Evolutionary conservation across 2,329 filamentous ascomycete genomes (phyloP).

Genomic region (Mariannaea sp.): DNA sequence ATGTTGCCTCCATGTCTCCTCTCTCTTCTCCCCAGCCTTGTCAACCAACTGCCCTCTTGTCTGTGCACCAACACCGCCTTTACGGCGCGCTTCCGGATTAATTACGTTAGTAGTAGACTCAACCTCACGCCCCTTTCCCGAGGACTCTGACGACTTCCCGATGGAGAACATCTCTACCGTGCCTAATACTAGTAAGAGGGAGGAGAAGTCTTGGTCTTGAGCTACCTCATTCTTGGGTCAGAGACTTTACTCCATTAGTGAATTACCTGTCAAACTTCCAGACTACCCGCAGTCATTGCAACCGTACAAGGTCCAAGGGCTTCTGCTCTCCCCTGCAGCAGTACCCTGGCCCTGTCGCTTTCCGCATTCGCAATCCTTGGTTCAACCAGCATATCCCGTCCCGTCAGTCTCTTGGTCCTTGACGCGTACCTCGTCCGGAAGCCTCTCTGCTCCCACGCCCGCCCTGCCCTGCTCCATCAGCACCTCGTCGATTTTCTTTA

Average conservation of each 20-base stretch:
- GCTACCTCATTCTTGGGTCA: neutral
- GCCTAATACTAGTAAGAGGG: no score
- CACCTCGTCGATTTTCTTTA: no score
- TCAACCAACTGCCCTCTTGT: neutral
- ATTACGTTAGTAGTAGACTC: no score
- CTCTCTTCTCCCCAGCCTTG: neutral
- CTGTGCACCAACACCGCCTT: neutral
- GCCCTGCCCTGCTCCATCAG: constrained; percentile 26
- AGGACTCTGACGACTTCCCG: no score
- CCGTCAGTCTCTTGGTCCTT: neutral
- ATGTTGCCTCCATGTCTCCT: neutral
- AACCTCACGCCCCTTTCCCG: no score
- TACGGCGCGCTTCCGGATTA: no score
- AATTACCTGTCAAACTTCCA: constrained; percentile 7
- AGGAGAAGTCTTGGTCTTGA: neutral
- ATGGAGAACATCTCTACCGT: no score
- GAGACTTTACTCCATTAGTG: neutral
- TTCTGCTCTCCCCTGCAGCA: constrained; percentile 7
- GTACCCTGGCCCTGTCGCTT: constrained; percentile 12
- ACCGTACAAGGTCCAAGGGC: neutral
- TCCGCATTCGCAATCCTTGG: constrained; percentile 19
- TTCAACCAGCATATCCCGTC: constrained; percentile 7
- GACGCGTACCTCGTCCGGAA: neutral
- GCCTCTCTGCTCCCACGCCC: constrained; percentile 1
- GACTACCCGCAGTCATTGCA: constrained; percentile 8